Evolutionary conservation across 257 asterid genomes (phyloP).

Genomic region (Asclepias syriaca): DNA sequence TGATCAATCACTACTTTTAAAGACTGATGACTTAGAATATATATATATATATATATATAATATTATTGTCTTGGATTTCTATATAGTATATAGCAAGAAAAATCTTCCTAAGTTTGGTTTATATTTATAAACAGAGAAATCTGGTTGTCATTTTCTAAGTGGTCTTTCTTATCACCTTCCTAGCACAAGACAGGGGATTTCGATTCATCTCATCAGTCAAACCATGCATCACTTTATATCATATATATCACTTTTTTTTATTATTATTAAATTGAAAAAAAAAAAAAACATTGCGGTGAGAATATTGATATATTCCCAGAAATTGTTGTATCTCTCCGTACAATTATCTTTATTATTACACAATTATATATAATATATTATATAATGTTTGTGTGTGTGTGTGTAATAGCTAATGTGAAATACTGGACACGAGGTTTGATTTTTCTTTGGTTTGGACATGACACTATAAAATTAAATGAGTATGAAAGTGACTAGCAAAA

Average conservation of each 20-base stretch:
- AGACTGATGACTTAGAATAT: no score
- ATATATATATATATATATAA: no score
- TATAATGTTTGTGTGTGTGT: no score
- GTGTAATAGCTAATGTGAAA: no score
- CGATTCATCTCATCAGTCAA: not conserved
- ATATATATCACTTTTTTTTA: no score
- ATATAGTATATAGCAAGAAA: not conserved
- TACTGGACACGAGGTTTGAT: no score
- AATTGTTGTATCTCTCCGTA: not conserved
- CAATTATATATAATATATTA: no score
- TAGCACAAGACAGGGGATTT: conserved; percentile 18
- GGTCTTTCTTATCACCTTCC: conserved; percentile 24
- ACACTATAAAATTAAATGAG: no score
- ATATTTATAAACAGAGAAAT: not conserved
- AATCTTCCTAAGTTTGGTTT: not conserved
- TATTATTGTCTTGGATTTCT: not conserved
- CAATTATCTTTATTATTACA: not conserved
- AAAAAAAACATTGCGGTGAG: not conserved
- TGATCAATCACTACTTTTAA: not conserved
- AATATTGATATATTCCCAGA: not conserved
- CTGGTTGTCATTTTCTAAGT: conserved; percentile 9
- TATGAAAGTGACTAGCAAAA: no score
- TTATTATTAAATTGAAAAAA: no score
- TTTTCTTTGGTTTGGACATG: no score
- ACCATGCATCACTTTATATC: not conserved